Base-by-base conservation (phyloP, 352 stramenopile species). In the Phytophthora syringae region DNA sequence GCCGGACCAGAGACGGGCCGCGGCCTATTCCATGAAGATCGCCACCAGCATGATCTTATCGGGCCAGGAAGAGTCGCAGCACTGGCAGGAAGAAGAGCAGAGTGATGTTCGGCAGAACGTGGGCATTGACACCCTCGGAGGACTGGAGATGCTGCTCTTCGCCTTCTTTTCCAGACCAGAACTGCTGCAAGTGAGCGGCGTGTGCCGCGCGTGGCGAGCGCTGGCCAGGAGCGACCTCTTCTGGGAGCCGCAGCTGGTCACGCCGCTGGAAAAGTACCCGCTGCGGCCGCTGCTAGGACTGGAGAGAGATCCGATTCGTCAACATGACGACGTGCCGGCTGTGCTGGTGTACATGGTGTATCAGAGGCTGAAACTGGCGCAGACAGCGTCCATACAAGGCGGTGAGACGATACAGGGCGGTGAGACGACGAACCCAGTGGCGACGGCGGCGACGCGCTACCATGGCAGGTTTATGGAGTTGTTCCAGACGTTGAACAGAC, bases 341-440 rank as follows among this genome's bases (percentile, higher is more conserved):
- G 89, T 92, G 22, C 72, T 92, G 52, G 81, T 93, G 42, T 91
- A 81, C 47, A 92, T 88, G 70, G 71, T 93, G 21, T 94, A 84
- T 68, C 67, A 76, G 21, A 78, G 77, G 45, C 42, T 93, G 22
- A 75, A 65, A 27, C 36, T 86, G 39, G 54, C 57, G 13, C 68
- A 83, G 42, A 20, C 61, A 25, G 61, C 76, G 20, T 52, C 52
- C 39, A 52, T 39, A 25, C 15, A n/a, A n/a, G n/a, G 18, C 12
- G 50, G 5, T 37, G 53, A 59, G 12, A 3, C 5, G 44, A 15
- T n/a, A n/a, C n/a, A n/a, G n/a, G n/a, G 18, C 12, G 50, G 5
- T 37, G 53, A 59, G 12, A 3, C 5, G 44, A 15, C 40, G 2
- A 34, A n/a, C n/a, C n/a, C 27, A 32, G 27, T 32, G 5, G 24